Percentiles rank a stretch among this genome's conserved stretches.
phyloP scores from a whole-genome alignment of 2,329 filamentous ascomycete genomes.

The Pseudogymnoascus sp. region DNA sequence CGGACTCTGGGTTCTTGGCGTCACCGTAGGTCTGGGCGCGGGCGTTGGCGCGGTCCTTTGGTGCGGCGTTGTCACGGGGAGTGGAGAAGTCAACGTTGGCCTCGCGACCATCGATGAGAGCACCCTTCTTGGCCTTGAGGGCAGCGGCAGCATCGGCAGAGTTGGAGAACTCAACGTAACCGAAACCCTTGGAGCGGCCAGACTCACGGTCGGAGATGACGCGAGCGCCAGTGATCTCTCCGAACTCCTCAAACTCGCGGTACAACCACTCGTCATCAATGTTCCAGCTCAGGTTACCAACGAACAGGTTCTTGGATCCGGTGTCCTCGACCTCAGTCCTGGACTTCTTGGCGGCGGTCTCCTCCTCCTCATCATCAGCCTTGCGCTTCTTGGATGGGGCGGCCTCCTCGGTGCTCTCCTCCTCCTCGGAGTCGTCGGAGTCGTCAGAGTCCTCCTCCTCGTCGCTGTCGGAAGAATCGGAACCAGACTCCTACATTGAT shows the following conservation, averaged over 20 bases:
- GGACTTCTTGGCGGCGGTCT: conserved; percentile 43
- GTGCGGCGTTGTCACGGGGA: conserved; percentile 44
- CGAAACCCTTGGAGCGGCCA: conserved; percentile 65
- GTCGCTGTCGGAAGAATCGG: conserved; percentile 16
- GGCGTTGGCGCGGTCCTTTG: conserved; percentile 43
- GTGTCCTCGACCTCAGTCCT: conserved; percentile 39
- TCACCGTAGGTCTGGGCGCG: conserved; percentile 54
- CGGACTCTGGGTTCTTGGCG: conserved; percentile 52
- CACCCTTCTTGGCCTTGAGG: conserved; percentile 55
- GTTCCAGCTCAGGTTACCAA: conserved; percentile 69
- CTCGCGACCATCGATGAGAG: conserved; percentile 56
- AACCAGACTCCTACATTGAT: conserved; percentile 19
- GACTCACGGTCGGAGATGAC: conserved; percentile 60
- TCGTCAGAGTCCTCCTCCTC: conserved; percentile 12
- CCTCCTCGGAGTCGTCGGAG: conserved; percentile 20
- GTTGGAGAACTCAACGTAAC: conserved; percentile 63
- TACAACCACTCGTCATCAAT: conserved; percentile 66
- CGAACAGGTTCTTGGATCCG: conserved; percentile 56
- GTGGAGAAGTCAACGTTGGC: conserved; percentile 66
- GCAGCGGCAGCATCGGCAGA: conserved; percentile 55
- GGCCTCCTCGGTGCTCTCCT: conserved; percentile 29
- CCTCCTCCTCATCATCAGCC: conserved; percentile 39
- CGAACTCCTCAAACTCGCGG: conserved; percentile 61
- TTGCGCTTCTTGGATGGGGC: conserved; percentile 52
- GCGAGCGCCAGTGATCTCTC: conserved; percentile 54